Evolutionary conservation across 768 basidiomycete genomes (phyloP).

Genomic region (Kondoa subrosea): DNA sequence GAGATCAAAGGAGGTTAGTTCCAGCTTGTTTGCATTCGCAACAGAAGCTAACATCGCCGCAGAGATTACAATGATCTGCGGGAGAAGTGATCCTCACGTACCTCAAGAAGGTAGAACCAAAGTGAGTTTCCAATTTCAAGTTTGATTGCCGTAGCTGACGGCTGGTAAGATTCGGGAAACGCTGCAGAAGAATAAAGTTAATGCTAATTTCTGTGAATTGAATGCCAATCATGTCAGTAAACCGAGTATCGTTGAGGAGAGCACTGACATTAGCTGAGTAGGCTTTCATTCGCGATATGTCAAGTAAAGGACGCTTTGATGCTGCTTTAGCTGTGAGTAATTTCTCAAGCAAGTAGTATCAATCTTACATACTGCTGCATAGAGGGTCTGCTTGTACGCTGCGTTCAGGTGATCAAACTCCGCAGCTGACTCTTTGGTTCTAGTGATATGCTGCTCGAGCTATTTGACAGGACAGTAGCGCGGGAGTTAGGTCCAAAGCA

Average conservation of each 20-base stretch:
- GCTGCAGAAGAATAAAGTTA: slow-evolving; percentile 54
- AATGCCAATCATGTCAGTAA: slow-evolving; percentile 28
- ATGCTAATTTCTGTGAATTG: slow-evolving; percentile 42
- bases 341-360: slow-evolving; percentile 55
- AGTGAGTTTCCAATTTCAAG: not conserved
- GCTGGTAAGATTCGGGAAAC: not conserved
- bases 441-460: slow-evolving; percentile 54
- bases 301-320: slow-evolving; percentile 68
- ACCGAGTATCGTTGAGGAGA: slow-evolving; percentile 15
- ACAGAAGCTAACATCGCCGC: slow-evolving; percentile 26
- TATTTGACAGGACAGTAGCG: slow-evolving; percentile 73
- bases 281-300: slow-evolving; percentile 84
- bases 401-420: slow-evolving; percentile 17
- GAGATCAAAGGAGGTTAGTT: slow-evolving; percentile 52
- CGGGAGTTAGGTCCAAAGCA: slow-evolving; percentile 62
- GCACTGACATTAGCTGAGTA: slow-evolving; percentile 71
- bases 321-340: slow-evolving; percentile 47
- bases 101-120: slow-evolving; percentile 62
- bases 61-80: not conserved
- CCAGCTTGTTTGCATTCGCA: slow-evolving; percentile 95
- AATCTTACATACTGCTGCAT: too few species aligned
- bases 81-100: not conserved
- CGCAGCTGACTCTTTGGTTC: not conserved
- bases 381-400: not conserved
- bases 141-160: not conserved